Conservation (phyloP, 2,329 filamentous ascomycete species). For the Colletotrichum godetiae region DNA sequence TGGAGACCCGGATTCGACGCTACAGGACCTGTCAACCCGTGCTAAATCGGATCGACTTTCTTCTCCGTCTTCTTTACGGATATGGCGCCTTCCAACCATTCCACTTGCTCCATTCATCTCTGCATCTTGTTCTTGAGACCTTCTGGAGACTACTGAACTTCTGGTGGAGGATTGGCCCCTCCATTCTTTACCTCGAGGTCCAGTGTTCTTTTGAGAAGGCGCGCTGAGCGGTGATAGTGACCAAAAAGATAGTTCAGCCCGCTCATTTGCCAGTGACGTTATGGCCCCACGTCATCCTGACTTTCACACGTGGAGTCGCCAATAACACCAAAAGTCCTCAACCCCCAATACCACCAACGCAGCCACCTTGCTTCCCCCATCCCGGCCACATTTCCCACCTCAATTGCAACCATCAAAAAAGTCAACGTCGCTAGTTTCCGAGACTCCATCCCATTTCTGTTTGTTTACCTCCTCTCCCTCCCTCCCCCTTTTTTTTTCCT, state of each 20-base stretch:
- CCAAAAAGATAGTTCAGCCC: background rate
- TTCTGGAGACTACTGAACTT: too few relatives aligned
- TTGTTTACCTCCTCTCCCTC: background rate
- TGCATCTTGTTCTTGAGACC: background rate
- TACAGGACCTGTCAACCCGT: background rate
- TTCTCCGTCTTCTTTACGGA: background rate
- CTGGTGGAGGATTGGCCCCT: background rate
- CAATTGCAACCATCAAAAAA: background rate
- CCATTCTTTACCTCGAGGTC: background rate
- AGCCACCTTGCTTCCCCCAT: too few relatives aligned
- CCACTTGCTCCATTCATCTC: background rate
- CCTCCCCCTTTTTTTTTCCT: background rate
- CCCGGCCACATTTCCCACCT: background rate
- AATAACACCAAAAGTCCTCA: background rate
- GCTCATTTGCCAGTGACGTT: slow-evolving; percentile 32
- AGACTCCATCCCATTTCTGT: background rate
- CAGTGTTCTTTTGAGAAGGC: background rate
- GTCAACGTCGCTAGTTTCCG: background rate
- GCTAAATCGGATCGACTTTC: background rate
- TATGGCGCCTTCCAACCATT: background rate
- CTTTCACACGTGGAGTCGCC: slow-evolving; percentile 32
- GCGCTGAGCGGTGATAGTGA: background rate
- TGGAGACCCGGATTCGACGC: background rate
- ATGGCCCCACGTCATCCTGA: slow-evolving; percentile 28
- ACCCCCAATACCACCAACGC: background rate